These are phyloP conservation scores for Sphagnum tenellum DNA, from an alignment of 225 moss, liverwort and hornwort genomes.

Conservation along the genomic window DNA sequence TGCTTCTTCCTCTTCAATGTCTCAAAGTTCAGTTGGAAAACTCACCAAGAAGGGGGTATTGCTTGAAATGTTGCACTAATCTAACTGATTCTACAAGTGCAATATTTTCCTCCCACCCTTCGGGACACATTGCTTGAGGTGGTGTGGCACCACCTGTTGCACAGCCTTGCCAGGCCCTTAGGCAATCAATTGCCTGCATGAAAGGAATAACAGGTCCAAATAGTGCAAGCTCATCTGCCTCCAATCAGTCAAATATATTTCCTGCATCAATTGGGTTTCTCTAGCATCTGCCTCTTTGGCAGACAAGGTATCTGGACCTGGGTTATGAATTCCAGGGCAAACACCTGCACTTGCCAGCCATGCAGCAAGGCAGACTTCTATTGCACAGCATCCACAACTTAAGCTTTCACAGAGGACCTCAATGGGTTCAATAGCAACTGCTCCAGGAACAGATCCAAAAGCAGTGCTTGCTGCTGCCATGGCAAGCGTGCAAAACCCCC, in stretches of 20 bases:
- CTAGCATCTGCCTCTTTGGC: conserved; percentile 18
- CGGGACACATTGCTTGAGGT: conserved; percentile 18
- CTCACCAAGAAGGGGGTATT: background rate
- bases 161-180: conserved; percentile 13
- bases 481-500: conserved; percentile 30
- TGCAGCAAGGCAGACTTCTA: conserved; percentile 26
- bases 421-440: conserved; percentile 36
- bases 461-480: conserved; percentile 71
- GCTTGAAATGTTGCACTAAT: conserved; percentile 41
- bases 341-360: conserved; percentile 21
- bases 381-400: conserved; percentile 28
- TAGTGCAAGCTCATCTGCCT: conserved; percentile 8
- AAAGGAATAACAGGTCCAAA: conserved; percentile 25
- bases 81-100: conserved; percentile 27
- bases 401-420: conserved; percentile 40
- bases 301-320: conserved; percentile 25
- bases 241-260: conserved; percentile 18
- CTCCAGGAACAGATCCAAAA: conserved; percentile 50
- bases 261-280: conserved; percentile 41
- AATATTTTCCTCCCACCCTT: conserved; percentile 30
- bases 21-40: conserved; percentile 42
- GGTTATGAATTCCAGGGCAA: conserved; percentile 37
- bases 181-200: conserved; percentile 18
- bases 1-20: conserved; percentile 19
- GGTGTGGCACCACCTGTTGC: no score